Base-by-base conservation (phyloP, 2,329 filamentous ascomycete genomes). In the Penicillium verrucosum region DNA sequence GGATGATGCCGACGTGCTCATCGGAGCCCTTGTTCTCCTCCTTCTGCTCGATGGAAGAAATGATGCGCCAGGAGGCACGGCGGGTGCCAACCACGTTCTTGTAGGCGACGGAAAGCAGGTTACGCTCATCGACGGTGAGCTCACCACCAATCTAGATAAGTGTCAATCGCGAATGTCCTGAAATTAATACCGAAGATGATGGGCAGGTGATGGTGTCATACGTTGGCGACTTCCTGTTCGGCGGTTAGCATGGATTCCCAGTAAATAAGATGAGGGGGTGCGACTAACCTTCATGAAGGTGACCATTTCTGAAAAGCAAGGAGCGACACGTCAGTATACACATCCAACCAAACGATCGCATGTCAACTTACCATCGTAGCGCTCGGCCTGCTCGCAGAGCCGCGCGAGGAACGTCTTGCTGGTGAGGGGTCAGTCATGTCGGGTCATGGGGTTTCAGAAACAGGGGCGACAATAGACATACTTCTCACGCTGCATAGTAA, bases 351-450 rank as follows among this genome's bases (percentile, higher is more conserved):
- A 32, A 23, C 25, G n/a, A 46, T 4, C 27, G 36, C 30, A 43
- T 23, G 51, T 27, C 21, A 55, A 56, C 84, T 78, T 77, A 86
- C 84, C 94, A 93, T 99, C 93, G 82, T 99, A 99, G 77, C 93
- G 93, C 86, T 97, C 94, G 78, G 94, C 94, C 88, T 99, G 94
- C 90, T 97, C 94, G 85, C 94, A 97, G 78, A 99, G 92, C 83
- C 94, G 89, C 80, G 94, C 94, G 80, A 97, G 91, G 86, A 97
- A 97, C 77, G 94, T 97, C 89, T 97, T 97, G 89, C 92, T 96
- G 78, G 76, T 64, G 59, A 62, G 62, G 63, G 55, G 73, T 81
- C 68, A 81, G 73, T 71, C 47, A 54, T 66, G 60, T 25, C 49
- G 58, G 45, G 64, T 52, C 23, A 46, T 21, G 42, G 62, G 56